Evolutionary conservation across 2,329 filamentous ascomycete genomes (phyloP), one percentile per base, ranked within the genome.

Genomic region (Pseudogymnoascus sp.): DNA sequence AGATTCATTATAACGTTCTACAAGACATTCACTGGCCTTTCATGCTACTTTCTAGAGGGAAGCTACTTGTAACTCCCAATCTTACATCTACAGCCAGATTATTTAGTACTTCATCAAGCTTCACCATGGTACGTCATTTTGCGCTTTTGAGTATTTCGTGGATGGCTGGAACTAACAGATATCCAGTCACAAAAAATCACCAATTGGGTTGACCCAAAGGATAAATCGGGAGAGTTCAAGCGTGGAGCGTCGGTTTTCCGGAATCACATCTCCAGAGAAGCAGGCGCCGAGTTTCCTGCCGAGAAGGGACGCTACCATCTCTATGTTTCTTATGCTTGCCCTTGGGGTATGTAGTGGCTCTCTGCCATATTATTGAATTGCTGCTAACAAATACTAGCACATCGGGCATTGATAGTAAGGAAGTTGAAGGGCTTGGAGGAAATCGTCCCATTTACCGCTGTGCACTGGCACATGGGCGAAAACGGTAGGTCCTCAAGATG

Each of bases 251-350:
- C 90, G 65, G 83, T 86, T 63, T 97, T 97, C 78, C 87, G 95
- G 64, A 83, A 73, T 84, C 79, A 78, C 71, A 85, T 90, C 67
- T 85, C 83, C 21, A 83, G 78, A 64, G 79, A 88, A 68, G 77
- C 83, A 5, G 82, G 80, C 38, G 85, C 87, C 3, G 77, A 88
- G 68, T 90, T 89, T 65, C 74, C 85, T 85, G 71, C 86, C 79
- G 93, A 97, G 77, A 91, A 90, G 77, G 91, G 84, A 62, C 84
- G 95, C 63, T 99, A 99, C 75, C 95, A 99, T 77, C 85, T 99
- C 70, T 99, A 89, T 75, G 88, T 87, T 9, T 88, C 86, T 75
- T 86, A 88, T 74, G 87, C 83, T 9, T 67, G 59, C 38, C 38
- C 44, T 0, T 50, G 80, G 79, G 93, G 87, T 87, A 7, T 88